phyloP scores from a whole-genome alignment of 2,329 filamentous ascomycete species.

The Scedosporium minutisporum region DNA sequence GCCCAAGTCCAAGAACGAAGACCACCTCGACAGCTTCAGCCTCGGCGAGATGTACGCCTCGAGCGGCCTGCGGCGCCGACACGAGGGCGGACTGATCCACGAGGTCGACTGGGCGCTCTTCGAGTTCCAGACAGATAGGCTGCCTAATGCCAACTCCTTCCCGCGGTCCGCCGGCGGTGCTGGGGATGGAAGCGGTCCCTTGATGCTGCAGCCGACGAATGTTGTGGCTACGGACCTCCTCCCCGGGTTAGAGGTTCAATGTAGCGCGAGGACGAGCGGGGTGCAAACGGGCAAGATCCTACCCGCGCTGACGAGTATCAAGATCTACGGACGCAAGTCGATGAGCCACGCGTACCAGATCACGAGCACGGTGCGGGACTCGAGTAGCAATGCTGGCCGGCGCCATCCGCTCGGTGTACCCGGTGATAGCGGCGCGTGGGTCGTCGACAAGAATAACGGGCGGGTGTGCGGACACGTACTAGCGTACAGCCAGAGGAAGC shows the following conservation, averaged over 20 bases:
- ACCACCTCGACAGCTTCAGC: slow-evolving; percentile 72
- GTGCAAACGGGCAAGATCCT: slow-evolving; percentile 71
- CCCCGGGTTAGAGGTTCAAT: slow-evolving; percentile 72
- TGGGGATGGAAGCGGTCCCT: slow-evolving; percentile 8
- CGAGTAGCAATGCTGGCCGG: slow-evolving; percentile 6
- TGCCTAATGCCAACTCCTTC: slow-evolving; percentile 66
- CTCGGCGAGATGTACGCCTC: slow-evolving; percentile 82
- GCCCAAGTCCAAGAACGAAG: slow-evolving; percentile 61
- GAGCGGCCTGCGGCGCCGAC: slow-evolving; percentile 73
- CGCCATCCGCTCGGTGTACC: slow-evolving; percentile 53
- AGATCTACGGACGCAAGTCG: slow-evolving; percentile 73
- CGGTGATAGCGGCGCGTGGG: slow-evolving; percentile 88
- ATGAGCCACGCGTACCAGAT: slow-evolving; percentile 65
- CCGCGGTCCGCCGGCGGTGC: slow-evolving; percentile 18
- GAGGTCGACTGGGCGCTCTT: slow-evolving; percentile 96
- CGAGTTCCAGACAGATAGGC: slow-evolving; percentile 61
- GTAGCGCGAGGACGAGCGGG: slow-evolving; percentile 78
- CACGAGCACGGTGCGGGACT: slow-evolving; percentile 25
- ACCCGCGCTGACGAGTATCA: slow-evolving; percentile 70
- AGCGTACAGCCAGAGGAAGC: slow-evolving; percentile 73
- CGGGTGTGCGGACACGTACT: slow-evolving; percentile 82
- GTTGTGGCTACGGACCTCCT: slow-evolving; percentile 53
- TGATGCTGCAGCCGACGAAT: slow-evolving; percentile 41
- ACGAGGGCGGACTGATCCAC: slow-evolving; percentile 63
- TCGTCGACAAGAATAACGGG: slow-evolving; percentile 71